A percentile compares a stretch with the other conserved stretches of the same genome.
Evolutionary conservation across 768 basidiomycete genomes (phyloP).

Genomic region (Terana coerulea): DNA sequence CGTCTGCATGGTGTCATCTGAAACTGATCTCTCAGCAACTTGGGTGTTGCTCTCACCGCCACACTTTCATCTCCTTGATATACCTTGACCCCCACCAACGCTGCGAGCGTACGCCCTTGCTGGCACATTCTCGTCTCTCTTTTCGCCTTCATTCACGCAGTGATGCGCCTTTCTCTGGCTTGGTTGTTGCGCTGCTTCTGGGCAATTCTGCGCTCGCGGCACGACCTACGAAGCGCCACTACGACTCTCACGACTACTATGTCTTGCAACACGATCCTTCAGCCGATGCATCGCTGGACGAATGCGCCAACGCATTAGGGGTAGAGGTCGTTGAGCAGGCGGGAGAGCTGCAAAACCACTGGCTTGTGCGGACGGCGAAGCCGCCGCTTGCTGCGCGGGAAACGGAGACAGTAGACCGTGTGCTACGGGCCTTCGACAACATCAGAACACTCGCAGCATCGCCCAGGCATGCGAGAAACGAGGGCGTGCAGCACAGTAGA

Average conservation of each 20-base stretch:
- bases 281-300: conserved; percentile 49
- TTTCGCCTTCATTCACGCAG: conserved; percentile 5
- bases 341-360: conserved; percentile 78
- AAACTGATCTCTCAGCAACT: conserved; percentile 11
- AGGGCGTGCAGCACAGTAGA: conserved; percentile 34
- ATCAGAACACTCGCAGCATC: conserved; percentile 32
- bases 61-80: conserved; percentile 1
- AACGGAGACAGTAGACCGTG: conserved; percentile 36
- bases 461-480: conserved; percentile 36
- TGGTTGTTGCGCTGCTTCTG: conserved; percentile 28
- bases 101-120: conserved; percentile 1
- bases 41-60: conserved; percentile 9
- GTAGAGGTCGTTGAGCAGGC: conserved; percentile 86
- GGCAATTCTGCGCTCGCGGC: conserved; percentile 28
- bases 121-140: not conserved
- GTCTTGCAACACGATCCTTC: conserved; percentile 62
- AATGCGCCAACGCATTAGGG: conserved; percentile 57
- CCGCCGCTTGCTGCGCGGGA: conserved; percentile 30
- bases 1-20: conserved; percentile 6
- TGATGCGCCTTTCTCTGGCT: conserved; percentile 16
- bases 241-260: conserved; percentile 79
- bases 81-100: not conserved
- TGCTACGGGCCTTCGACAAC: conserved; percentile 45
- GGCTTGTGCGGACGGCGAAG: conserved; percentile 70
- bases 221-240: conserved; percentile 46